phyloP scores from a whole-genome alignment of 257 asterid species.

The Coffea eugenioides region DNA sequence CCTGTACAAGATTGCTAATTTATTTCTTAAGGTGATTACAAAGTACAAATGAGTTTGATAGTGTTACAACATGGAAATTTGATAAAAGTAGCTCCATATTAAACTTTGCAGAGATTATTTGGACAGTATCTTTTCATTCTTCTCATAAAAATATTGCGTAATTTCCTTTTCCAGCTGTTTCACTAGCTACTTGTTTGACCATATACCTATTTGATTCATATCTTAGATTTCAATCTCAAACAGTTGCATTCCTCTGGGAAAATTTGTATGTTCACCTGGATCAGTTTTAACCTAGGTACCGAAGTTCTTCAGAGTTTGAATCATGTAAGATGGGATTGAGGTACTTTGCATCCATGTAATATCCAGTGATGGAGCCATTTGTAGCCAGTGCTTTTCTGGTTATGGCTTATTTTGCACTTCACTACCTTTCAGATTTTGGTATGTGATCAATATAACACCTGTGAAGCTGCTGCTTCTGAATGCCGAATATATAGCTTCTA shows the following conservation, averaged over 20 bases:
- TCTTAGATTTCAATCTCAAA: neutral
- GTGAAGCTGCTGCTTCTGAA: neutral
- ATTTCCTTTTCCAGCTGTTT: neutral
- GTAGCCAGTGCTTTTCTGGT: neutral
- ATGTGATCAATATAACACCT: neutral
- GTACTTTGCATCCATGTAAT: conserved; percentile 2
- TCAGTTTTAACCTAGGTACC: conserved; percentile 25
- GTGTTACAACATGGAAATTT: conserved; percentile 17
- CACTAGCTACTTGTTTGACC: neutral
- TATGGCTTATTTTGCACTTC: conserved; percentile 3
- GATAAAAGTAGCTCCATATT: neutral
- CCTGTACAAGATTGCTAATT: conserved; percentile 21
- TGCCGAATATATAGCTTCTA: neutral
- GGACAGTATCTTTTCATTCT: neutral
- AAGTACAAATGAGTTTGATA: conserved; percentile 16
- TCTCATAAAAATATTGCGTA: neutral
- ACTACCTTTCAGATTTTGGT: conserved; percentile 5
- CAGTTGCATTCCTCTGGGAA: conserved; percentile 9
- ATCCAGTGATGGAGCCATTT: neutral
- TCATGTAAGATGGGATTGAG: conserved; percentile 16
- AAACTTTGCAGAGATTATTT: neutral
- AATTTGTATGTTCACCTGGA: conserved; percentile 13
- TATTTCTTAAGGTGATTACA: conserved; percentile 17
- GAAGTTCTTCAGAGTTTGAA: conserved; percentile 21
- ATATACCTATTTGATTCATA: conserved; percentile 1